Percentiles rank a stretch among this genome's conserved stretches.
Evolutionary conservation across 306 rosid species (phyloP).

Genomic region (Albizia julibrissin): DNA sequence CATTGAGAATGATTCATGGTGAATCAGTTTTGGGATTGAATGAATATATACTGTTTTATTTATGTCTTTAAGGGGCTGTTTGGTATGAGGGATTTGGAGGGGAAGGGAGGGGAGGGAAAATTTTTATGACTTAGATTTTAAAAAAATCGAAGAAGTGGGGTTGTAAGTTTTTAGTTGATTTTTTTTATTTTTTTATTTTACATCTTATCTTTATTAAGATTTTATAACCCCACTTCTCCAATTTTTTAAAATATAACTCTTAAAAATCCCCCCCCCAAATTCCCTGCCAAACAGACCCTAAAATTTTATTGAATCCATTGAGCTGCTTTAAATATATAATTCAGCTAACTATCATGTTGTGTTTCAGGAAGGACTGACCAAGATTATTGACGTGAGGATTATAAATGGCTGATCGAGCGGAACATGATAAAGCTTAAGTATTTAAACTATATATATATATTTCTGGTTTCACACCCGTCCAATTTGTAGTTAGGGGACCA

Average conservation of each 20-base stretch:
- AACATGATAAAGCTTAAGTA: neutral
- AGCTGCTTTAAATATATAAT: neutral
- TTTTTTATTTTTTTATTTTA: too few relatives aligned
- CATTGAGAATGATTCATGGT: neutral
- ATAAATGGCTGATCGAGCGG: neutral
- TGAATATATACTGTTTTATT: neutral
- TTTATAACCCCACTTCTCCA: too few relatives aligned
- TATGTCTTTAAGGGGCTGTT: too few relatives aligned
- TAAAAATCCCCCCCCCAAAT: too few relatives aligned
- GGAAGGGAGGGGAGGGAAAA: too few relatives aligned
- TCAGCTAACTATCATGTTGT: neutral
- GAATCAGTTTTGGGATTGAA: neutral
- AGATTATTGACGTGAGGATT: constrained; percentile 1
- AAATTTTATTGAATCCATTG: neutral
- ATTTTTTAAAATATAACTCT: too few relatives aligned
- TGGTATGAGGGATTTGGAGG: too few relatives aligned
- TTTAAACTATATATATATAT: neutral
- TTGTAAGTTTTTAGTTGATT: too few relatives aligned
- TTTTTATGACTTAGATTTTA: too few relatives aligned
- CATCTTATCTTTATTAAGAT: too few relatives aligned
- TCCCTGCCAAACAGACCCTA: too few relatives aligned
- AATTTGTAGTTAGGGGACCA: neutral
- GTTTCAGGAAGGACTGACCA: constrained; percentile 17
- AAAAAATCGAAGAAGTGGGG: too few relatives aligned
- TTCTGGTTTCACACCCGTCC: neutral